A percentile compares a stretch with the other conserved stretches of the same genome.
Evolutionary conservation across 352 stramenopile genomes (phyloP).

Genomic region (Globisporangium emineosum): DNA sequence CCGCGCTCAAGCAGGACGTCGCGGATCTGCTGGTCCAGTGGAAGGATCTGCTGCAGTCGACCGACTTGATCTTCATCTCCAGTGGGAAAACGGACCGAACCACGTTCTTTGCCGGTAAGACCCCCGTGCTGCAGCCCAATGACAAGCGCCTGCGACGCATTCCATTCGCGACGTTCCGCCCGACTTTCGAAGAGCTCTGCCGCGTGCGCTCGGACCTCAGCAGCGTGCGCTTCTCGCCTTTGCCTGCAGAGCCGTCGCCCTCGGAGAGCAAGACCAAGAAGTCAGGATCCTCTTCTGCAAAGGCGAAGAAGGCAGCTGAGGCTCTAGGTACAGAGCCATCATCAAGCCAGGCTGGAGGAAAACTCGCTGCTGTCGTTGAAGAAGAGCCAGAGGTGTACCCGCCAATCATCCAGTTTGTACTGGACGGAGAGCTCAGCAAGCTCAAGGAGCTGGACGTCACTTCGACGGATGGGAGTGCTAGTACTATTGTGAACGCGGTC

Average conservation of each 20-base stretch:
- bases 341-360: conserved; percentile 5
- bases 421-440: conserved; percentile 27
- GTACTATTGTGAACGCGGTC: conserved; percentile 39
- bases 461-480: conserved; percentile 8
- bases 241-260: conserved; percentile 26
- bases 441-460: conserved; percentile 40
- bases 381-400: conserved; percentile 24
- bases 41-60: conserved; percentile 51
- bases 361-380: conserved; percentile 6
- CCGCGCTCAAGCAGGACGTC: conserved; percentile 89
- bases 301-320: conserved; percentile 23
- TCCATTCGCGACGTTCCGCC: conserved; percentile 79
- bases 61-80: conserved; percentile 72
- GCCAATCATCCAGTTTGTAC: conserved; percentile 39
- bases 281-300: conserved; percentile 10
- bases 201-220: conserved; percentile 67
- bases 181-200: conserved; percentile 86
- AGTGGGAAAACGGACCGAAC: conserved; percentile 66
- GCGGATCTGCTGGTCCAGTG: conserved; percentile 73
- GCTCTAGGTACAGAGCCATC: conserved; percentile 28
- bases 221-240: conserved; percentile 59
- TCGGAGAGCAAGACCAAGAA: conserved; percentile 20
- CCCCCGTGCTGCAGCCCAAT: conserved; percentile 47
- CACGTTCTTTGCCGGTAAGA: conserved; percentile 82
- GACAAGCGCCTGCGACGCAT: conserved; percentile 73